Evolutionary conservation across 768 basidiomycete genomes (phyloP).

Genomic region (Serendipita indica): DNA sequence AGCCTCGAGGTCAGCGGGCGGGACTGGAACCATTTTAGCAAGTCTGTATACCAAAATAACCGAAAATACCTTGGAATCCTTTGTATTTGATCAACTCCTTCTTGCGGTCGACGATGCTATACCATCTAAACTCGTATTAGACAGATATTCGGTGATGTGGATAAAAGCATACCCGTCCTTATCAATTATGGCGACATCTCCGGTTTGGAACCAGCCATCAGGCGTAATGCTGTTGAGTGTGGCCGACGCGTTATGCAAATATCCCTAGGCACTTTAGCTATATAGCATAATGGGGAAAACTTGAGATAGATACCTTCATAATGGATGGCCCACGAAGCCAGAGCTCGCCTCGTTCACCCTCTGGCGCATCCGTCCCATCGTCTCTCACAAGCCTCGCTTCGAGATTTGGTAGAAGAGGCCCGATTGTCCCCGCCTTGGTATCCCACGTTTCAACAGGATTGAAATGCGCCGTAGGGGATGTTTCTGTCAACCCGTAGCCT

Average conservation of each 20-base stretch:
- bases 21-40: slow-evolving; percentile 35
- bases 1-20: slow-evolving; percentile 75
- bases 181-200: slow-evolving; percentile 60
- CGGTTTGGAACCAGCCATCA: slow-evolving; percentile 80
- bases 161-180: slow-evolving; percentile 35
- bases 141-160: not conserved
- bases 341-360: slow-evolving; percentile 57
- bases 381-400: slow-evolving; percentile 58
- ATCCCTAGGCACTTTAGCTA: slow-evolving; percentile 35
- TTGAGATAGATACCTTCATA: slow-evolving; percentile 52
- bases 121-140: slow-evolving; percentile 21
- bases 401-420: slow-evolving; percentile 49
- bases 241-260: slow-evolving; percentile 55
- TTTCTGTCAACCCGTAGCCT: slow-evolving; percentile 76
- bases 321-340: slow-evolving; percentile 67
- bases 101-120: slow-evolving; percentile 55
- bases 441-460: slow-evolving; percentile 30
- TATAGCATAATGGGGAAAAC: not conserved
- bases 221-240: slow-evolving; percentile 52
- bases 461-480: slow-evolving; percentile 54
- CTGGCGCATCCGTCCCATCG: slow-evolving; percentile 39
- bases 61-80: slow-evolving; percentile 56
- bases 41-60: not conserved
- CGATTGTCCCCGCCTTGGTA: slow-evolving; percentile 38
- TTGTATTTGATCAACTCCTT: slow-evolving; percentile 32